Base-by-base conservation (phyloP, 1,284 basidiomycete genomes). In the Ceratobasidium sp. region DNA sequence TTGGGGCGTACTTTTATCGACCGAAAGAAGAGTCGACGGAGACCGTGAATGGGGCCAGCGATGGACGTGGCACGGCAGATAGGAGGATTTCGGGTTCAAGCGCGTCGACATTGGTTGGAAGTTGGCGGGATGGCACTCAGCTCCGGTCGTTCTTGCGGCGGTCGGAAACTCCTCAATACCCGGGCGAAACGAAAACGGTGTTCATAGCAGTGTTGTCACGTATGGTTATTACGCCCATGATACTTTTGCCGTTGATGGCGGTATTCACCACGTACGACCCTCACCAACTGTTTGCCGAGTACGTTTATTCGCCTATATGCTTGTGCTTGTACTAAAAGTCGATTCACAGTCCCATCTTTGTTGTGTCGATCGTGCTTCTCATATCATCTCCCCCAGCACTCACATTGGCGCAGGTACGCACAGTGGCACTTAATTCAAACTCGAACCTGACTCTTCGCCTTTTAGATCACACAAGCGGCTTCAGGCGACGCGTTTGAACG, bases 401-500 rank as follows among this genome's bases (percentile, higher is more conserved):
- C 75, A 92, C 92, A 1, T 86, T 93, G 33, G 91, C 91, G 7
- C 92, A 92, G 82, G 89, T 89, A 75, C 23, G 78, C 75, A 72
- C 67, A n/a, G n/a, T 12, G 25, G 21, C 44, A 21, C 12, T 21
- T 73, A 12, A 18, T 30, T 28, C 59, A 8, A 61, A n/a, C 48
- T 23, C 58, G 33, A 72, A 67, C 33, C 11, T 63, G 30, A 59
- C 51, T 18, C 51, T 79, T 77, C 82, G 82, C 83, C 73, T 81
- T 56, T 79, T 80, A 96, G 84, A 94, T 96, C 78, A 95, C 94
- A 0, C 92, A 94, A 81, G 92, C 92, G 3, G 92, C 88, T 1
- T 90, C 89, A 0, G 92, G 92, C 11, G 92, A 94, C 77, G 90
- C 92, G 0, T 96, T 98, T 78, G 95, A 98, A 81, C 84, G 93